Percentiles rank a stretch among this genome's conserved stretches.
phyloP scores from a whole-genome alignment of 164 flowering plant species.

The Taxillus chinensis region DNA sequence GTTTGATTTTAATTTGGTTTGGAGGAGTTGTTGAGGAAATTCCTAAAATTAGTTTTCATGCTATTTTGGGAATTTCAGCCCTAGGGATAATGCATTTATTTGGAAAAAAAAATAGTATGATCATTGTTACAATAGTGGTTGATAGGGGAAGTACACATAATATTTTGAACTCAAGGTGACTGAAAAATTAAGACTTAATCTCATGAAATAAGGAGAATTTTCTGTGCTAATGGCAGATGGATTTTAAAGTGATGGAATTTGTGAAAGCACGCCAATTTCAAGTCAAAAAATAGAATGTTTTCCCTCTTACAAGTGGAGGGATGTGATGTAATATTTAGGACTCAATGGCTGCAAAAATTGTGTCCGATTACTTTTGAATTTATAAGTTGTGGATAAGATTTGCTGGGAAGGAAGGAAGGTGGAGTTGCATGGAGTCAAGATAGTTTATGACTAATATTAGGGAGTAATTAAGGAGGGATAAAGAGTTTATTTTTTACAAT shows the following conservation, averaged over 20 bases:
- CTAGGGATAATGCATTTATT: background rate
- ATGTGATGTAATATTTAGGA: background rate
- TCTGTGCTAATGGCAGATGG: no score
- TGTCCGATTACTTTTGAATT: background rate
- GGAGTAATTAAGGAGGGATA: background rate
- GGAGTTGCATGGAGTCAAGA: background rate
- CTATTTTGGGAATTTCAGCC: no score
- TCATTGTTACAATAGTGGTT: background rate
- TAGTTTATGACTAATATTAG: background rate
- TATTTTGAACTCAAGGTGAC: background rate
- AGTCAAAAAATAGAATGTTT: background rate
- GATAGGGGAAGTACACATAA: conserved; percentile 2
- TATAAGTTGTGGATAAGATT: background rate
- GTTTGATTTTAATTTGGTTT: no score
- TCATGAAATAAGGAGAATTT: no score
- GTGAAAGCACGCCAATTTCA: background rate
- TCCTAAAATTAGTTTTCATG: no score
- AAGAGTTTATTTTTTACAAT: background rate
- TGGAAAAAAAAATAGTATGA: background rate
- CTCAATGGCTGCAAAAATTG: background rate
- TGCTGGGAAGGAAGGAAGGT: background rate
- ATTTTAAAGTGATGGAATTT: background rate
- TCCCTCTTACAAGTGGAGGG: background rate
- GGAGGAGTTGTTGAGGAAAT: no score
- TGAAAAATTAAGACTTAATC: no score